phyloP scores from a whole-genome alignment of 1,284 basidiomycete genomes.

The Malassezia vespertilionis region DNA sequence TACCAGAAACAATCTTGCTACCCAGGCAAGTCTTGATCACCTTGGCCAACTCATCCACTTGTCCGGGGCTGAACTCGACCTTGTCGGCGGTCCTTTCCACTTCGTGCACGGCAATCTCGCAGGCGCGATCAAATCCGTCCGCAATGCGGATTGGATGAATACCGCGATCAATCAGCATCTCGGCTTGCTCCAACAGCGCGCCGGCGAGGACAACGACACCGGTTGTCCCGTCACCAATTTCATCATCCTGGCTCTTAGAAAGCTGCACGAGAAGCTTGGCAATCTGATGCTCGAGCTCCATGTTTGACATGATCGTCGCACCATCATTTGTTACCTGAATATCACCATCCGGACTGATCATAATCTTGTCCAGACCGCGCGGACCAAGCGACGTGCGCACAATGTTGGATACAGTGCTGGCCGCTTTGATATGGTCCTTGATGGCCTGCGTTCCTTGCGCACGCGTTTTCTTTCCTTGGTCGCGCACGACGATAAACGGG shows the following conservation, averaged over 20 bases:
- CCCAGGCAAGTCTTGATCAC: slow-evolving; percentile 91
- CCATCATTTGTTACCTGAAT: slow-evolving; percentile 99
- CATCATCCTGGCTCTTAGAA: slow-evolving; percentile 94
- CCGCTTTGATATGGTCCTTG: slow-evolving; percentile 58
- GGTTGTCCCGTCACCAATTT: slow-evolving; percentile 97
- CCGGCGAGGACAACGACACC: slow-evolving; percentile 97
- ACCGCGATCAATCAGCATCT: slow-evolving; percentile 80
- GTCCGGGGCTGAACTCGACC: slow-evolving; percentile 68
- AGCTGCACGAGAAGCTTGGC: slow-evolving; percentile 93
- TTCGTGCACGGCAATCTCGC: slow-evolving; percentile 73
- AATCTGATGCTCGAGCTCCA: slow-evolving; percentile 89
- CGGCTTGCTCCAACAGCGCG: slow-evolving; percentile 75
- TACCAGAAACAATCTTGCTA: slow-evolving; percentile 97
- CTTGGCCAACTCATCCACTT: slow-evolving; percentile 64
- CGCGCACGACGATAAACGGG: slow-evolving; percentile 92
- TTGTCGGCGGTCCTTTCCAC: slow-evolving; percentile 85
- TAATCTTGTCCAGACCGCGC: slow-evolving; percentile 94
- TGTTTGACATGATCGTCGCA: slow-evolving; percentile 52
- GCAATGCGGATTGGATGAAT: slow-evolving; percentile 98
- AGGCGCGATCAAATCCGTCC: slow-evolving; percentile 92
- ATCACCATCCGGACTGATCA: slow-evolving; percentile 94
- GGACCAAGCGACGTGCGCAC: slow-evolving; percentile 89
- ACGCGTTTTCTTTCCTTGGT: slow-evolving; percentile 88
- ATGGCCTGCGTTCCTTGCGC: slow-evolving; percentile 90
- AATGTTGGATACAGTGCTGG: slow-evolving; percentile 90